Evolutionary conservation across 129 eudicot genomes (phyloP), one percentile per base, ranked within the genome.

Genomic region (Lonicera japonica): DNA sequence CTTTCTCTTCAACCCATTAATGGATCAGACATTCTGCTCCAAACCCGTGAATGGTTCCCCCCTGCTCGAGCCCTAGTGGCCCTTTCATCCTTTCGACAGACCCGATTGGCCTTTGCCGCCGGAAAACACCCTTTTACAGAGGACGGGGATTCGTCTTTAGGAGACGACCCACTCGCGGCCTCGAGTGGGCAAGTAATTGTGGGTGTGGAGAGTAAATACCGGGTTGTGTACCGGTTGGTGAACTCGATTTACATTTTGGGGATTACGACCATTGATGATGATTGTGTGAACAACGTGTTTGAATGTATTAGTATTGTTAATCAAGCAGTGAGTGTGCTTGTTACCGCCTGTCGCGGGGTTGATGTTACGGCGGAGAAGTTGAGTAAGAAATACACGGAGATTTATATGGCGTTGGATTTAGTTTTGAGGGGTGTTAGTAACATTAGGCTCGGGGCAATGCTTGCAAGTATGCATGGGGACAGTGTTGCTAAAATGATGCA

Each of bases 21-120:
- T 36, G 98, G 98, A 64, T 83, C 98, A 64, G 96, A 92, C 66
- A 76, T 87, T 61, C 72, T 92, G 22, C 95, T 92, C 67, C 98
- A 92, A 63, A 87, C 98, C 54, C 98, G 98, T 22, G 98, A 92
- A 66, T 92, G 98, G 98, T 87, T 92, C 64, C 96, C 98, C 1
- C 98, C 98, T 4, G 82, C 96, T 6, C 86, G 98, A 41, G 96
- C 98, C 40, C 83, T 92, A 14, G 82, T 86, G 16, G 98, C 98
- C 14, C 88, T 92, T 14, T 84, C 98, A 14, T 80, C 95, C 56
- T 92, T 87, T 45, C 88, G 96, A 56, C 78, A 78, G 16, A 92
- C 98, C 11, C 95, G 95, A 34, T 73, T 84, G 8, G 88, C 95
- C n/a, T 87, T 83, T 65, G 81, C 86, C 25, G 52, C 95, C 17